Conservation (phyloP, 78 protist species). For the slime mould (Dictyostelium discoideum) region DNA sequence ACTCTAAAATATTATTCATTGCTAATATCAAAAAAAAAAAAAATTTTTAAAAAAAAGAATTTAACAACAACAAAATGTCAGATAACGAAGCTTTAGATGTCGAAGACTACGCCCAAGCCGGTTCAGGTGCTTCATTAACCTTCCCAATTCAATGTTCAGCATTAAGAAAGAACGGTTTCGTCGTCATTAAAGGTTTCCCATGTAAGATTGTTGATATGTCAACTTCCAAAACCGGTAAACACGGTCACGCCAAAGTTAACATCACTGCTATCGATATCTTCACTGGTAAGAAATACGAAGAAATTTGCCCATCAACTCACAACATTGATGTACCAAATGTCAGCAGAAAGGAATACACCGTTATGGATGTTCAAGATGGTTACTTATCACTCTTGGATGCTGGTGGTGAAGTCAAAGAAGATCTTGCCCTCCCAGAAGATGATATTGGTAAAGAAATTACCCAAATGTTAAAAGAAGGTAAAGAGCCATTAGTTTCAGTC, state of each 20-base stretch:
- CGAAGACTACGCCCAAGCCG: slow-evolving; percentile 58
- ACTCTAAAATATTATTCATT: not conserved
- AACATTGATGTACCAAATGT: slow-evolving; percentile 96
- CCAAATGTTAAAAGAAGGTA: slow-evolving; percentile 45
- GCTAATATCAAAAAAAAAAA: not conserved
- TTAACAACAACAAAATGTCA: slow-evolving; percentile 20
- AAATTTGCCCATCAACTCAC: slow-evolving; percentile 96
- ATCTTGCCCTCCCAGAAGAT: slow-evolving; percentile 81
- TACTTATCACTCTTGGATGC: slow-evolving; percentile 47
- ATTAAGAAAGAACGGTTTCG: slow-evolving; percentile 84
- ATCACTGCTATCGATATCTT: slow-evolving; percentile 96
- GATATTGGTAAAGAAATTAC: slow-evolving; percentile 79
- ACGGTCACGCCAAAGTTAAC: slow-evolving; percentile 99
- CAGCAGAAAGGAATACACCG: slow-evolving; percentile 88
- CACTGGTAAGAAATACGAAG: slow-evolving; percentile 98
- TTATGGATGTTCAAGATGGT: slow-evolving; percentile 55
- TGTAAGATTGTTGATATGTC: slow-evolving; percentile 88
- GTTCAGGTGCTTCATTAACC: slow-evolving; percentile 80
- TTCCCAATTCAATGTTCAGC: slow-evolving; percentile 84
- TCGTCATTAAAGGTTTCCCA: slow-evolving; percentile 82
- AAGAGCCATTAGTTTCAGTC: slow-evolving; percentile 68
- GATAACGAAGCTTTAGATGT: slow-evolving; percentile 58
- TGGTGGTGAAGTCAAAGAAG: slow-evolving; percentile 61
- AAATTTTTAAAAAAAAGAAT: not conserved
- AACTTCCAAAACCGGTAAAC: slow-evolving; percentile 99